These are phyloP conservation scores for Calonectria naviculata DNA, from an alignment of 2,329 filamentous ascomycete species.

Conservation along the genomic window DNA sequence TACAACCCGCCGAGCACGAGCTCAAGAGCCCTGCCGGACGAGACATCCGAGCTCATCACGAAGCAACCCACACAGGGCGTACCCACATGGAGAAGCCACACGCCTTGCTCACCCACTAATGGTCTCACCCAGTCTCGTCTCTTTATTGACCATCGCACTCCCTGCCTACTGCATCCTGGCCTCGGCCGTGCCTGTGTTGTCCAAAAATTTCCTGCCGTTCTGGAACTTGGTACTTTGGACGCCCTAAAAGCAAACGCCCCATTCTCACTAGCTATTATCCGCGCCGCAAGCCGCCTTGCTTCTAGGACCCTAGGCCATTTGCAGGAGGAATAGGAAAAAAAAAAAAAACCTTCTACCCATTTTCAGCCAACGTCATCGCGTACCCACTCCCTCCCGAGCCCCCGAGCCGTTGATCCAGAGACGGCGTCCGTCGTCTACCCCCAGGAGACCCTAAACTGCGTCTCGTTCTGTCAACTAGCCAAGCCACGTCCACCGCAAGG, in stretches of 20 bases:
- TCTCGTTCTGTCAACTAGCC: constrained; percentile 18
- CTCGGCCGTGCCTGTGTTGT: not conserved
- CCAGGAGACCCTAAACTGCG: constrained; percentile 2
- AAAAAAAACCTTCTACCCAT: constrained; percentile 17
- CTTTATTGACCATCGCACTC: constrained; percentile 5
- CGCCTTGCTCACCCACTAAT: constrained; percentile 1
- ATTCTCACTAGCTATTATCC: constrained; percentile 5
- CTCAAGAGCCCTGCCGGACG: constrained; percentile 19
- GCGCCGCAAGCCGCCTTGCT: constrained; percentile 9
- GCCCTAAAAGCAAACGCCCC: not conserved
- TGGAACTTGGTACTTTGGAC: constrained; percentile 3
- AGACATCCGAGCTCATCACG: constrained; percentile 24
- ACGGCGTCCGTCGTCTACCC: constrained; percentile 18
- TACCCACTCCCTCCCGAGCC: constrained; percentile 43
- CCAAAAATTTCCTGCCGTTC: not conserved
- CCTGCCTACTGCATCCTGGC: constrained; percentile 11
- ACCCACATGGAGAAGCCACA: constrained; percentile 18
- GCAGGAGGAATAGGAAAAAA: constrained; percentile 1
- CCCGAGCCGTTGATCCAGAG: constrained; percentile 41
- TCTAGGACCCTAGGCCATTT: constrained; percentile 2
- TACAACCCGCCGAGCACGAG: constrained; percentile 17
- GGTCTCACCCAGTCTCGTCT: constrained; percentile 19
- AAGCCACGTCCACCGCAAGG: constrained; percentile 17
- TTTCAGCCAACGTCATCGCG: constrained; percentile 42
- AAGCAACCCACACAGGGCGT: constrained; percentile 19